A percentile compares a stretch with the other conserved stretches of the same genome.
Conservation (phyloP, 2,329 filamentous ascomycete genomes). For the Elsinoe arachidis region DNA sequence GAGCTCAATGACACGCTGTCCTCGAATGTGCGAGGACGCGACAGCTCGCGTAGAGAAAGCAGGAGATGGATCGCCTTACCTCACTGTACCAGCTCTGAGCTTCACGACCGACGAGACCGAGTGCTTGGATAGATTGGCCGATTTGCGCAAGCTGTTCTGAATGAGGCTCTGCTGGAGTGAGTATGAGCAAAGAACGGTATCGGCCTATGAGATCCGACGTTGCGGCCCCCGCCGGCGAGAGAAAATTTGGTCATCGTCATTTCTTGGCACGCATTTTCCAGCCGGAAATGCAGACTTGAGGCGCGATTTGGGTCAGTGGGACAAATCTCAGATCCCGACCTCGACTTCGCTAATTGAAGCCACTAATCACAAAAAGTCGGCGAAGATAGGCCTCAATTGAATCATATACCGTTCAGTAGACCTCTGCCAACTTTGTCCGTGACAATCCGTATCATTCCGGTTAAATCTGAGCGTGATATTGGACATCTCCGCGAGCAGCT, state of each 20-base stretch:
- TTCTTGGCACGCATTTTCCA: background rate
- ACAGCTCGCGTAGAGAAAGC: background rate
- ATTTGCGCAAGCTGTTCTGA: background rate
- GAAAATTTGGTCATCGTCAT: background rate
- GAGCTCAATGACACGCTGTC: background rate
- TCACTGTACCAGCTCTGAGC: background rate
- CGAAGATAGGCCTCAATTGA: background rate
- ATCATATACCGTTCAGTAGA: background rate
- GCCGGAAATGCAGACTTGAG: background rate
- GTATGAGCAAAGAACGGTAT: background rate
- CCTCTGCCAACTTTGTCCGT: background rate
- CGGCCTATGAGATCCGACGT: background rate
- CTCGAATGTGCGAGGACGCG: background rate
- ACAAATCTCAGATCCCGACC: constrained; percentile 4
- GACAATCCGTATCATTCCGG: constrained; percentile 6
- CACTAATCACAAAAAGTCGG: background rate
- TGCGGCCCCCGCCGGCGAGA: background rate
- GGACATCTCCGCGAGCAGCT: constrained; percentile 5
- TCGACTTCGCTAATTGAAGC: constrained; percentile 2
- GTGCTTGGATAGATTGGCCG: background rate
- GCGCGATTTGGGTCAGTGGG: background rate
- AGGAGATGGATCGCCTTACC: background rate
- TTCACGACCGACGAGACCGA: background rate
- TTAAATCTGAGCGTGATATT: background rate
- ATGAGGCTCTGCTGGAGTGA: background rate